Evolutionary conservation across 257 asterid genomes (phyloP).

Genomic region (Solanum arcanum): DNA sequence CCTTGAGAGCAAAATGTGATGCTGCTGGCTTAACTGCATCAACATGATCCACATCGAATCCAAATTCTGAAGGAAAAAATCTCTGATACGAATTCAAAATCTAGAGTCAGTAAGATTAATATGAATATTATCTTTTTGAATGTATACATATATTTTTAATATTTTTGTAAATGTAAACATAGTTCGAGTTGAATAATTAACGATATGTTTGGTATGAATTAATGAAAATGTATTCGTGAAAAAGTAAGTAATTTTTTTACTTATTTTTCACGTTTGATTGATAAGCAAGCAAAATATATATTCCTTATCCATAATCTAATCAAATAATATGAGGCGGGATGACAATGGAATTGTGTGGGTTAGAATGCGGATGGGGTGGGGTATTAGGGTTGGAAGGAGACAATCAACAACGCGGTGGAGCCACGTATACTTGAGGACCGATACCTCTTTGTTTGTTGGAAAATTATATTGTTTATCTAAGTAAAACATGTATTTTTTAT

Average conservation of each 20-base stretch:
- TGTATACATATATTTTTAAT: neutral
- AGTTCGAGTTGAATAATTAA: neutral
- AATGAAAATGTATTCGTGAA: neutral
- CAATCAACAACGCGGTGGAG: neutral
- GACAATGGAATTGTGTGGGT: neutral
- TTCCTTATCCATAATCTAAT: neutral
- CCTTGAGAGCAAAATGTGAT: slow-evolving; percentile 24
- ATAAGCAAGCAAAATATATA: neutral
- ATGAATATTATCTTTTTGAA: neutral
- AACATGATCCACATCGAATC: slow-evolving; percentile 48
- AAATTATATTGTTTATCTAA: no score
- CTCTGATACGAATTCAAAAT: slow-evolving; percentile 23
- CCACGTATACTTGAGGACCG: neutral
- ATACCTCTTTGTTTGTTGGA: neutral
- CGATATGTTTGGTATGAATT: neutral
- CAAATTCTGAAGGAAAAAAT: slow-evolving; percentile 69
- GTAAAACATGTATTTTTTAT: no score
- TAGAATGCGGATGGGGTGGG: neutral
- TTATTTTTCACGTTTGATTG: neutral
- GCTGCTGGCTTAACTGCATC: slow-evolving; percentile 51
- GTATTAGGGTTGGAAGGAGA: neutral
- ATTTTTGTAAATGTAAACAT: neutral
- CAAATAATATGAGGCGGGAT: neutral
- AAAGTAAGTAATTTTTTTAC: neutral
- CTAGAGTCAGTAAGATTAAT: neutral